phyloP scores from a whole-genome alignment of 495 filamentous ascomycete species.

The Aspergillus incahuasiensis region DNA sequence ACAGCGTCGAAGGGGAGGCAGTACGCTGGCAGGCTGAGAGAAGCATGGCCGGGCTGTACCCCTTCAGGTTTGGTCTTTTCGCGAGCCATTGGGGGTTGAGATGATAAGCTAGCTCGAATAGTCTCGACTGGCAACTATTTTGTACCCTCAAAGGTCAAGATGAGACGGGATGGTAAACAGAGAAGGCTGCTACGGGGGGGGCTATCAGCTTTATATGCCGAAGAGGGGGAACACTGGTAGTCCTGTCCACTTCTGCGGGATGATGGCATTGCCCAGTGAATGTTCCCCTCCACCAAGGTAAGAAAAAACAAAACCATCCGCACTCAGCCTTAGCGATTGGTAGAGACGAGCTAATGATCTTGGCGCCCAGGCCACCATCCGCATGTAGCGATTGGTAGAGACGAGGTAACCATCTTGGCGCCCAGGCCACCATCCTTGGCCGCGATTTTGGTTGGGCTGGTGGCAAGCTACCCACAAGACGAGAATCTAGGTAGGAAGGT shows the following conservation, averaged over 20 bases:
- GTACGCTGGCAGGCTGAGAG: slow-evolving; percentile 53
- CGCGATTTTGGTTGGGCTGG: background rate
- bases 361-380: background rate
- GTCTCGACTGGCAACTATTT: background rate
- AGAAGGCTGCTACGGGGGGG: too few species aligned
- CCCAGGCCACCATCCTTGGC: background rate
- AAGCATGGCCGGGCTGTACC: background rate
- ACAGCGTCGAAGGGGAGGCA: slow-evolving; percentile 53
- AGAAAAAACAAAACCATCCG: too few species aligned
- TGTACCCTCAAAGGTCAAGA: background rate
- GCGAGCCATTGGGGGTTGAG: background rate
- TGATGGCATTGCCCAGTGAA: background rate
- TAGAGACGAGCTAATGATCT: background rate
- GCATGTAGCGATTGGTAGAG: background rate
- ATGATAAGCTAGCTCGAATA: background rate
- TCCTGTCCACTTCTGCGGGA: too few species aligned
- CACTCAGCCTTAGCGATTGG: background rate
- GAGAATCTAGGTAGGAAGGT: too few species aligned
- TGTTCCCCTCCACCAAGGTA: background rate
- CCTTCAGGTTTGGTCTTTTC: slow-evolving; percentile 6
- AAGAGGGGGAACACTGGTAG: too few species aligned
- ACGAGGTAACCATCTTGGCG: background rate
- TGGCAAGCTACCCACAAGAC: too few species aligned
- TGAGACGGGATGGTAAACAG: too few species aligned
- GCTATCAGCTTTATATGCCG: too few species aligned